These are phyloP conservation scores for Spongospora subterranea DNA, from an alignment of 208 protist species.

Conservation along the genomic window DNA sequence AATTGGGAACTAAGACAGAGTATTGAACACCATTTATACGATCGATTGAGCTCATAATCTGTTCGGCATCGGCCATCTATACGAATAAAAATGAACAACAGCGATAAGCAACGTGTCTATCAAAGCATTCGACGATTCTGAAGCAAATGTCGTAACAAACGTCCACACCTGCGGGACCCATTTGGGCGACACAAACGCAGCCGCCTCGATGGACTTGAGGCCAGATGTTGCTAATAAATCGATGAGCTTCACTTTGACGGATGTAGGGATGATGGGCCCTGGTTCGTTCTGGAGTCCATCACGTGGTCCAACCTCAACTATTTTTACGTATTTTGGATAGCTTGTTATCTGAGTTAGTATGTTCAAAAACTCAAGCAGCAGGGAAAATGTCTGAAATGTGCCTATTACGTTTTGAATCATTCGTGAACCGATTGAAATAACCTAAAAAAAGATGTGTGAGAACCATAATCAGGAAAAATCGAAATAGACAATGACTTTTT, in stretches of 20 bases:
- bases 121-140: not conserved
- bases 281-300: constrained; percentile 65
- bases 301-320: constrained; percentile 61
- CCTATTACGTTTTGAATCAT: too few relatives aligned
- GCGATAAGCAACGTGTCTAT: not conserved
- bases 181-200: constrained; percentile 78
- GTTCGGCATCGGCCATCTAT: constrained; percentile 74
- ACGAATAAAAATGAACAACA: not conserved
- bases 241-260: constrained; percentile 76
- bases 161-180: constrained; percentile 73
- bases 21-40: constrained; percentile 66
- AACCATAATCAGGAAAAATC: too few relatives aligned
- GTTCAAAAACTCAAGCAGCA: too few relatives aligned
- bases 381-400: too few relatives aligned
- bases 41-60: constrained; percentile 72
- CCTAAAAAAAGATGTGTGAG: too few relatives aligned
- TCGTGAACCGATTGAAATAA: too few relatives aligned
- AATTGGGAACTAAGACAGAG: constrained; percentile 79
- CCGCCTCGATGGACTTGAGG: constrained; percentile 73
- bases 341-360: too few relatives aligned
- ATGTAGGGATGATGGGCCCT: constrained; percentile 49
- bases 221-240: constrained; percentile 70
- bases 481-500: too few relatives aligned
- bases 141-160: not conserved
- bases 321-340: constrained; percentile 13